A percentile compares a stretch with the other conserved stretches of the same genome.
phyloP scores from a whole-genome alignment of 306 rosid species.

The Acacia confusa region DNA sequence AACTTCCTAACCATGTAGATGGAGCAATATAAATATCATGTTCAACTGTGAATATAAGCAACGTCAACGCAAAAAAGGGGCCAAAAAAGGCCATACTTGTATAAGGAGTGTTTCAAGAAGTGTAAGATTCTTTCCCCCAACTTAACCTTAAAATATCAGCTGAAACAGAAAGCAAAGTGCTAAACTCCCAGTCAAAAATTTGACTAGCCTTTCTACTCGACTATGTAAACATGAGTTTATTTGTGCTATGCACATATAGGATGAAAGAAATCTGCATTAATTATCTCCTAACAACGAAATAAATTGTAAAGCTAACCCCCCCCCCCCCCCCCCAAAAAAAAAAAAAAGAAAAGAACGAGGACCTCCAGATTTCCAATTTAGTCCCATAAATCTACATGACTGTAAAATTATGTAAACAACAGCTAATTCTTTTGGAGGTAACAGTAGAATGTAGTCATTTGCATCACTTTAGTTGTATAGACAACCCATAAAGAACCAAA shows the following conservation, averaged over 20 bases:
- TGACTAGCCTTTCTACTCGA: neutral
- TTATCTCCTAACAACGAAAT: neutral
- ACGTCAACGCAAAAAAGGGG: neutral
- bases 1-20: neutral
- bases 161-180: neutral
- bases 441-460: neutral
- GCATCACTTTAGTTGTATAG: constrained; percentile 15
- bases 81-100: neutral
- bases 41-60: neutral
- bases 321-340: neutral
- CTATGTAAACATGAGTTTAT: neutral
- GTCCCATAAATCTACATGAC: neutral
- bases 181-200: neutral
- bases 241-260: neutral
- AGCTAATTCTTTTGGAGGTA: neutral
- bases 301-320: neutral
- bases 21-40: neutral
- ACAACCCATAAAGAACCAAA: neutral
- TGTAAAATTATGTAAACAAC: neutral
- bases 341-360: no score
- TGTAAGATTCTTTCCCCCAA: neutral
- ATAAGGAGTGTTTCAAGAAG: neutral
- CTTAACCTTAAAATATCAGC: neutral
- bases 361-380: neutral
- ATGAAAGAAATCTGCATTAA: neutral